Evolutionary conservation across 2,329 filamentous ascomycete species (phyloP), one percentile per base, ranked within the genome.

Genomic region (Lecanicillium sp.): DNA sequence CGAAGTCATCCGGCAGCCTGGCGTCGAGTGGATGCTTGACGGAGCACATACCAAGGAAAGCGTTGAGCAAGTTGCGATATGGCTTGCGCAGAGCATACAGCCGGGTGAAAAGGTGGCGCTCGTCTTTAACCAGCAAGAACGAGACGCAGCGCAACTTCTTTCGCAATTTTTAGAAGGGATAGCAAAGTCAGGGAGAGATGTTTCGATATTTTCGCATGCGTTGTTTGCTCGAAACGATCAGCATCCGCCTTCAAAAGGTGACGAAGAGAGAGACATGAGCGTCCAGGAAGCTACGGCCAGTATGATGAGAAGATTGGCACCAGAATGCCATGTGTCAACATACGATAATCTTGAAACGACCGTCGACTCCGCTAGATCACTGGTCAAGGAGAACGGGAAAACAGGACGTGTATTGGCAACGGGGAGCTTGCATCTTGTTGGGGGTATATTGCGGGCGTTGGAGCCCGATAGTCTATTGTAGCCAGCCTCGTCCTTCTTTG

Each of bases 61-160:
- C 50, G 78, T 95, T 45, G 71, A 77, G 37, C 72, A 85, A 30
- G 83, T 84, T 9, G 85, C 78, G 3, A 69, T 68, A 47, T 95
- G 89, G 89, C 90, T 90, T 51, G 75, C 74, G 2, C 62, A 61
- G 7, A 63, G 69, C 34, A 52, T 71, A n/a, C 53, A 41, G 7
- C 29, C 45, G 1, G 42, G 45, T 0, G 54, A 55, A 7, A 37
- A 47, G 18, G 60, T 66, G 32, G 66, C 85, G 0, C 64, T 96
- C 33, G 72, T 96, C 34, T 96, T 96, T 69, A 95, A 95, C 59
- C 90, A 95, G 59, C 87, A 95, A 54, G 87, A 86, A 9, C 77
- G 88, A 22, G 80, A 95, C 52, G 84, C 85, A 5, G 63, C 67
- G 4, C 66, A 73, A 13, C 70, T 94, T 2, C 73, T 90, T 3